Conservation (phyloP, 495 filamentous ascomycete genomes). For the Xylaria palmicola region DNA sequence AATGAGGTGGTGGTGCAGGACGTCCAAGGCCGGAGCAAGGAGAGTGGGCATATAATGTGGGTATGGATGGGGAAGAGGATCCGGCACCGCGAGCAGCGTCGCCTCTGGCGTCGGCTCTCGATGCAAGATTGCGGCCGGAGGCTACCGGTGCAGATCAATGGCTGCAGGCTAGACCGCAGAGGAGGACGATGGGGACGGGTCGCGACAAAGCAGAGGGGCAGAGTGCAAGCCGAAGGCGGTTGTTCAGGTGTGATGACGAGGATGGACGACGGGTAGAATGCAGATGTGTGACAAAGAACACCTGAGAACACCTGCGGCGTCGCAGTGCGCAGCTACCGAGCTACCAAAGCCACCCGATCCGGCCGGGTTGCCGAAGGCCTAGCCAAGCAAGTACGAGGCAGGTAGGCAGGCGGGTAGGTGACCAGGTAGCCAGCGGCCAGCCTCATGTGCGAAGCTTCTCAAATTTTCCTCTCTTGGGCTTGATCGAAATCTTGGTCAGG, state of each 20-base stretch:
- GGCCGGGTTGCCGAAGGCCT: background rate
- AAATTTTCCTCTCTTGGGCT: background rate
- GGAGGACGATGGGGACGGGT: background rate
- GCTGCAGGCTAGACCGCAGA: background rate
- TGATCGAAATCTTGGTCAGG: background rate
- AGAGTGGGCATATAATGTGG: conserved; percentile 12
- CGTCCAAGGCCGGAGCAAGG: conserved; percentile 14
- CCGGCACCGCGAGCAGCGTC: background rate
- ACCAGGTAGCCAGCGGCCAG: background rate
- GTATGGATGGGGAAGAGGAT: conserved; percentile 10
- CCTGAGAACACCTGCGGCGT: background rate
- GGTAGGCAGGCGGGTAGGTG: background rate
- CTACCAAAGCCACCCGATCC: conserved; percentile 7
- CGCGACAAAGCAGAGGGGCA: conserved; percentile 7
- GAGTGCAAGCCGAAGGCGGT: background rate
- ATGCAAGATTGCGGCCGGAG: background rate
- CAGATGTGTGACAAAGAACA: conserved; percentile 8
- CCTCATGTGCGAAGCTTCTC: background rate
- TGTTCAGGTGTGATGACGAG: background rate
- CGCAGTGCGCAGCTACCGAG: conserved; percentile 3
- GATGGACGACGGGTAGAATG: background rate
- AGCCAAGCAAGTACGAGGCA: background rate
- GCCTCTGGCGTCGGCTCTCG: background rate
- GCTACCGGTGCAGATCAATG: background rate
- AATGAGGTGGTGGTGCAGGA: conserved; percentile 22